phyloP scores from a whole-genome alignment of 495 filamentous ascomycete genomes.

The Oleoguttula mirabilis region DNA sequence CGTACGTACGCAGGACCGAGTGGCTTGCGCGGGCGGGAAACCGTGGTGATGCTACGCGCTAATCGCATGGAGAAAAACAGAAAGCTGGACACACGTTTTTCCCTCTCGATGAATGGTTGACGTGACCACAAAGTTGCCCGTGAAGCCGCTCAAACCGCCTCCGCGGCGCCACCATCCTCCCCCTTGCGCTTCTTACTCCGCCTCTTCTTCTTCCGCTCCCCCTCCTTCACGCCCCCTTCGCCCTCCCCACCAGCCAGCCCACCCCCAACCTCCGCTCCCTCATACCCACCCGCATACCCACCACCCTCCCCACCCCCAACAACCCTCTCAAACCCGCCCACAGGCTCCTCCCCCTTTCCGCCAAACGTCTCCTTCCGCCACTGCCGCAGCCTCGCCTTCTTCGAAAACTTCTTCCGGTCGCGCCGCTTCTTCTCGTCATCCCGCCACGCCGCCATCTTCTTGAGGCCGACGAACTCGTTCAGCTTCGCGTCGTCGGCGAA shows the following conservation, averaged over 20 bases:
- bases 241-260: not conserved
- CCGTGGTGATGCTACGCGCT: no score
- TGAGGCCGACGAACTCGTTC: slow-evolving; percentile 83
- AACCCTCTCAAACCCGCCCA: slow-evolving; percentile 22
- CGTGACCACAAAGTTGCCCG: no score
- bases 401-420: slow-evolving; percentile 76
- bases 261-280: slow-evolving; percentile 2
- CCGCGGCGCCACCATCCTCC: no score
- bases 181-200: slow-evolving; percentile 2
- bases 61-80: no score
- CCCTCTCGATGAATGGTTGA: no score
- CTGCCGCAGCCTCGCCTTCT: slow-evolving; percentile 78
- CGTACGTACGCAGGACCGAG: no score
- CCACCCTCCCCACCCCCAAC: slow-evolving; percentile 10
- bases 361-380: slow-evolving; percentile 94
- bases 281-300: not conserved
- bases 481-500: slow-evolving; percentile 78
- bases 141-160: no score
- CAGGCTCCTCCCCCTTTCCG: slow-evolving; percentile 46
- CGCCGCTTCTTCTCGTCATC: slow-evolving; percentile 76
- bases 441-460: slow-evolving; percentile 84
- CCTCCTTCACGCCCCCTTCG: not conserved
- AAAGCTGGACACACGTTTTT: no score
- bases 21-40: no score
- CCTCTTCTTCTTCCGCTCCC: slow-evolving; percentile 6